These are phyloP conservation scores for Rhizoctonia solani DNA, from an alignment of 1,284 basidiomycete species.

Conservation along the genomic window DNA sequence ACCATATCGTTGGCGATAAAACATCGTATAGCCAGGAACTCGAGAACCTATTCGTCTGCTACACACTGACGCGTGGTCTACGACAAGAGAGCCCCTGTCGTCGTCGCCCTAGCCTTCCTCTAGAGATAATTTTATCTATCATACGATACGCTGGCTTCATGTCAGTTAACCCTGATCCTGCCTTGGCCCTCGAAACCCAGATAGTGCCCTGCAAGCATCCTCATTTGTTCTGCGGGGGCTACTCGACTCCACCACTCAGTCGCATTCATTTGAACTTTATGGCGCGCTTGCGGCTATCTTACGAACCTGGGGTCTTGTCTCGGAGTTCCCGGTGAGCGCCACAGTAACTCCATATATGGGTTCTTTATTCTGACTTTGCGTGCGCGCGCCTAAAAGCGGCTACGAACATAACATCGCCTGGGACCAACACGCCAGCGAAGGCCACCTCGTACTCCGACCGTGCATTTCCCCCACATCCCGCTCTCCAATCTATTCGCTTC, in stretches of 20 bases:
- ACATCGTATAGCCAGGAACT: neutral
- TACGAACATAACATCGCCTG: neutral
- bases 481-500: neutral
- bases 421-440: neutral
- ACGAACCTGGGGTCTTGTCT: neutral
- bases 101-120: neutral
- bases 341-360: neutral
- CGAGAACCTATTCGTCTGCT: conserved; percentile 7
- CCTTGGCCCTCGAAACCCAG: neutral
- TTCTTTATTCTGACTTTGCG: no score
- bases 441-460: neutral
- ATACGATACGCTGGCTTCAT: conserved; percentile 6
- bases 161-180: conserved; percentile 1
- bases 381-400: no score
- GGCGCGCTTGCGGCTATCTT: neutral
- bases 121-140: conserved; percentile 1
- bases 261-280: conserved; percentile 1
- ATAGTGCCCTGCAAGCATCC: neutral
- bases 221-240: neutral
- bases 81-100: neutral
- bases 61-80: conserved; percentile 13
- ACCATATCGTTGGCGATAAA: conserved; percentile 6
- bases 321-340: neutral
- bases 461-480: neutral
- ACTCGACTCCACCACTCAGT: neutral